Evolutionary conservation across 306 rosid genomes (phyloP), one percentile per base, ranked within the genome.

Genomic region (Sechiopsis laciniata): DNA sequence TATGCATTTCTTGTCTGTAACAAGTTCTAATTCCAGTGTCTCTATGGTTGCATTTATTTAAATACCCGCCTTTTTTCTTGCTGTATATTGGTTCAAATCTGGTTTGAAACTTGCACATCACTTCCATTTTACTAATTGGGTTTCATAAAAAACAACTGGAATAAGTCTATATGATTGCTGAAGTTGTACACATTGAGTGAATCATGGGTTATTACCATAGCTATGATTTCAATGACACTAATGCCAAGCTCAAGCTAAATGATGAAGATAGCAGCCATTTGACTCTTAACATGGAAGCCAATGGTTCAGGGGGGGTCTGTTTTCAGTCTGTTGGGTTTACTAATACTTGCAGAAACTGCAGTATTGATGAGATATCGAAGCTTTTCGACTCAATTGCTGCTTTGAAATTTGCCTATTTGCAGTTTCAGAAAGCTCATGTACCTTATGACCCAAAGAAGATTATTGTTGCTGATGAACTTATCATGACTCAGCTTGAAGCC

Each of bases 391-490:
- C 72, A 65, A 87, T 89, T 78, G 88, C 89, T 8, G 80, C 89
- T 7, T 59, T 92, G 82, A 92, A 92, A 75, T 78, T 79, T n/a
- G 88, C 96, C 37, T 92, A 92, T 74, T 80, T 87, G 74, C 80
- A 85, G 90, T 90, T 92, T 74, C 97, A 92, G 78, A 80, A 85
- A 75, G 95, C 96, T 77, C 96, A 92, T 17, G 67, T 85, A 26
- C 97, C 95, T 21, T 88, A 92, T 68, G 82, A 87, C n/a, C 86
- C 95, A 0, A 75, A 76, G 50, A 85, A 83, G 89, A 87, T 90
- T 77, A 70, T 83, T 65, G 95, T 83, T 52, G 96, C 96, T 6
- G 95, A 92, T 78, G 81, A 84, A 71, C 74, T 45, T 26, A 80
- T 92, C 52, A 78, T 88, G 66, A 84, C 85, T 74, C 84, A 87